Evolutionary conservation across 495 filamentous ascomycete genomes (phyloP), one percentile per base, ranked within the genome.

Genomic region (Aspergillus campestris): DNA sequence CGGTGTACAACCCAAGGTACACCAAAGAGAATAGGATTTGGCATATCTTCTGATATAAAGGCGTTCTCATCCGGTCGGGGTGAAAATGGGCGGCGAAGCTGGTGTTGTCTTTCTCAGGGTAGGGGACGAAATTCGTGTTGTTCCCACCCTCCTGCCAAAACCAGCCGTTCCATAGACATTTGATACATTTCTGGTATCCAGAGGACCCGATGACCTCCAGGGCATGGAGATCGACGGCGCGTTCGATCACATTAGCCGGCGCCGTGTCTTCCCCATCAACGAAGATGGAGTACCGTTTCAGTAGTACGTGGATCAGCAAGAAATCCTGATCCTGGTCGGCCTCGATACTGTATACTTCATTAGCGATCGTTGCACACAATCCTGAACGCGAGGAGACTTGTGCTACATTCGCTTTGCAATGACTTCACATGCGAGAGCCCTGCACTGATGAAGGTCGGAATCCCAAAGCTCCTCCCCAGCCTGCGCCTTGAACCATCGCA

Each of bases 151-250:
- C 86, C 58, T 97, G 92, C 8, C 91, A 79, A n/a, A 95, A 74
- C 92, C 92, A 98, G 34, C 92, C 92, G 45, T 77, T 78, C 92
- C 92, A 98, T 39, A 98, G 82, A 55, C 87, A 90, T 37, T 72
- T 77, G 56, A 96, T 87, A 58, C 91, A 96, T 62, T 84, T 92
- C 56, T 98, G 92, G 56, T 95, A 98, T n/a, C 91, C 89, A 1
- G 86, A 86, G 10, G 83, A 87, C 11, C 86, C 85, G 47, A 96
- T 96, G 27, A 97, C 77, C 24, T 79, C 73, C 13, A 96, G 68
- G 6, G 91, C 88, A 60, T 97, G 91, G 12, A 96, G 72, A 60
- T 98, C 92, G 33, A 97, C 88, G 0, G 94, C 85, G 39, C 86
- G 81, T 64, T 98, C 92, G 50, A 98, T 72, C 14, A 86, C 92